Conservation (phyloP, 2,329 filamentous ascomycete genomes). For the Lecanicillium sp. region DNA sequence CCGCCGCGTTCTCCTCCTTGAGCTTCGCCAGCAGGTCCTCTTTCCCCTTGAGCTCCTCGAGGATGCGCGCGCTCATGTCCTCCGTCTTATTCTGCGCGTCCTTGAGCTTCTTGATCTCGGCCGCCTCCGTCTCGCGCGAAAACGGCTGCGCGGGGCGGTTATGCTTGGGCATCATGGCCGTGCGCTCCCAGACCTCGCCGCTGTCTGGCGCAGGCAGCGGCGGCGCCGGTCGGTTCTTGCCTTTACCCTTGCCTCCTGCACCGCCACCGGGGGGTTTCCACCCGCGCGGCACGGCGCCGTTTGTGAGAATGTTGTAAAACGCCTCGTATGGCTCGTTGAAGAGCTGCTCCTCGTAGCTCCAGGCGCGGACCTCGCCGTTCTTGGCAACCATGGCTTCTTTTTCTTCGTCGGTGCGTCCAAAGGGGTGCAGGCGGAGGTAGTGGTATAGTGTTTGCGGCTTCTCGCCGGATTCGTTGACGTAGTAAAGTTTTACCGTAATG, state of each 20-base stretch:
- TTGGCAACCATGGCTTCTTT: conserved; percentile 51
- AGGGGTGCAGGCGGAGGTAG: conserved; percentile 84
- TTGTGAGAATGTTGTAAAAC: conserved; percentile 81
- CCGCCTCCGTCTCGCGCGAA: conserved; percentile 60
- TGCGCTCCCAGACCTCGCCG: conserved; percentile 54
- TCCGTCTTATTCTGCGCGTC: conserved; percentile 59
- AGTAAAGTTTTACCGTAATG: conserved; percentile 92
- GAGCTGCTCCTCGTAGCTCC: conserved; percentile 87
- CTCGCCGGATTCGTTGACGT: conserved; percentile 77
- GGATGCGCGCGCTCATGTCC: conserved; percentile 50
- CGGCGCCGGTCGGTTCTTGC: conserved; percentile 32
- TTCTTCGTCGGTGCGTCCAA: conserved; percentile 72
- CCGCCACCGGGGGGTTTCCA: conserved; percentile 22
- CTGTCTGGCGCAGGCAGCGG: conserved; percentile 28
- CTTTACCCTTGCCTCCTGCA: conserved; percentile 41
- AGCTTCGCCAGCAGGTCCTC: conserved; percentile 53
- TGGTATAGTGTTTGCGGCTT: conserved; percentile 96
- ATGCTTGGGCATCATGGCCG: conserved; percentile 65
- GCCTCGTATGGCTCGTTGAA: conserved; percentile 96
- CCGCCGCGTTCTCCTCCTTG: conserved; percentile 50
- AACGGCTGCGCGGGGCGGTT: conserved; percentile 65
- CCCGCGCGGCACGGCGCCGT: conserved; percentile 52
- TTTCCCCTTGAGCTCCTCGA: conserved; percentile 55
- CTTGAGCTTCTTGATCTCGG: conserved; percentile 52
- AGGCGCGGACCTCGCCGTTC: conserved; percentile 61